Conservation (phyloP, 805 yeast species). For the Saccharomycopsis capsularis region DNA sequence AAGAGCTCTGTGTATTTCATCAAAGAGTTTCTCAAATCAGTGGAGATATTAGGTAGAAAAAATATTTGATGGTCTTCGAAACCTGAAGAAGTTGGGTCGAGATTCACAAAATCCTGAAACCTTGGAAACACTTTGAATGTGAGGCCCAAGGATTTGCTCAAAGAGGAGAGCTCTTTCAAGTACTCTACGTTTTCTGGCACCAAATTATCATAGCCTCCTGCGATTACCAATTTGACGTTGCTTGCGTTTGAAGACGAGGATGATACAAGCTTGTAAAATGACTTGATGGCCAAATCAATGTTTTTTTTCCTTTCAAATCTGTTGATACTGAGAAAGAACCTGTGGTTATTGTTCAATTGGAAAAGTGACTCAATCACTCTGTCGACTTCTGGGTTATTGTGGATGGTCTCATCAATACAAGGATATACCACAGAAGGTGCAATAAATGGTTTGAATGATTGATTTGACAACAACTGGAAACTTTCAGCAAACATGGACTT, state of each 20-base stretch:
- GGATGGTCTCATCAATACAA: constrained; percentile 54
- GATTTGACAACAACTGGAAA: constrained; percentile 37
- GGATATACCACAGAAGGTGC: constrained; percentile 36
- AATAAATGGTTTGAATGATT: constrained; percentile 18
- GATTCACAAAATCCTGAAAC: constrained; percentile 24
- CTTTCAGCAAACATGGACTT: constrained; percentile 58
- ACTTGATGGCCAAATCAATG: constrained; percentile 64
- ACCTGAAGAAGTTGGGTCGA: constrained; percentile 27
- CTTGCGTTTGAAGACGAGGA: constrained; percentile 24
- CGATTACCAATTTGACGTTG: constrained; percentile 52
- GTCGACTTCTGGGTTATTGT: constrained; percentile 6
- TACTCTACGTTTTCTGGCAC: constrained; percentile 72
- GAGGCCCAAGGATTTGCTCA: constrained; percentile 42
- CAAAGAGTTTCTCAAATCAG: constrained; percentile 56
- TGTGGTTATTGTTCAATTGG: constrained; percentile 16
- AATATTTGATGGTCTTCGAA: constrained; percentile 40
- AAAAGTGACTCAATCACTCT: not conserved
- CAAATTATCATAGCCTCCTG: constrained; percentile 87
- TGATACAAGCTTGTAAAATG: constrained; percentile 45
- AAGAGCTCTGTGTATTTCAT: constrained; percentile 52
- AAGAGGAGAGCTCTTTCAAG: constrained; percentile 48
- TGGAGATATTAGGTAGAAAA: constrained; percentile 75
- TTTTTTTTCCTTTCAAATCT: constrained; percentile 86
- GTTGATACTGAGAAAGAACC: constrained; percentile 66
- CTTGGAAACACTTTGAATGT: constrained; percentile 37